A percentile compares a stretch with the other conserved stretches of the same genome.
These are phyloP conservation scores for Ceratocystis cacaofunesta DNA, from an alignment of 2,329 filamentous ascomycete species.

Conservation along the genomic window DNA sequence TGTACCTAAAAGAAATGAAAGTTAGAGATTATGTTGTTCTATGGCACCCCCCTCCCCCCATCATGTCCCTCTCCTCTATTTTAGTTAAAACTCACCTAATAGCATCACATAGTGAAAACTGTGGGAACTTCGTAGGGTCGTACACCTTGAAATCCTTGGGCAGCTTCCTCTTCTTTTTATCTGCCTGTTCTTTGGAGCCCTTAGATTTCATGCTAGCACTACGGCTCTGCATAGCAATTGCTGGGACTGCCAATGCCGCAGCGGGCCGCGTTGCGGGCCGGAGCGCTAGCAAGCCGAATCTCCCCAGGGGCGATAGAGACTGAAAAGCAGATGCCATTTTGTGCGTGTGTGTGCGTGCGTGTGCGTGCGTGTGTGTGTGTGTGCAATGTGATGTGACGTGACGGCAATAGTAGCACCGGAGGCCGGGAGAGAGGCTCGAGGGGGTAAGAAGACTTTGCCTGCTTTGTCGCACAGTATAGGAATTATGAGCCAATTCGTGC, in stretches of 20 bases:
- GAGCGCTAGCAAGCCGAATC: constrained; percentile 9
- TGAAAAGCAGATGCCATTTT: constrained; percentile 8
- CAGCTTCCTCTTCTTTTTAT: constrained; percentile 42
- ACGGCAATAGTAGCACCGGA: too few species aligned
- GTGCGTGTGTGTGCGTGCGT: neutral
- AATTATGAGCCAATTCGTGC: neutral
- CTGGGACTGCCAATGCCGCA: neutral
- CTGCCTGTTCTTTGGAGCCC: constrained; percentile 19
- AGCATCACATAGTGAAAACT: constrained; percentile 77
- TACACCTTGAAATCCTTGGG: constrained; percentile 54
- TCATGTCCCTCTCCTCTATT: neutral
- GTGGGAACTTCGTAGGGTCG: constrained; percentile 46
- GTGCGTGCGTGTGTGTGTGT: neutral
- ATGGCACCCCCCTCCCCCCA: too few species aligned
- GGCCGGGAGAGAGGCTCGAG: too few species aligned
- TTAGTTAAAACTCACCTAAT: constrained; percentile 50
- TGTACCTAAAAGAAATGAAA: constrained; percentile 21
- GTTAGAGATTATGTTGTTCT: neutral
- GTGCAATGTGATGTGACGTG: neutral
- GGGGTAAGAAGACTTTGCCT: too few species aligned
- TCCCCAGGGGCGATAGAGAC: constrained; percentile 2
- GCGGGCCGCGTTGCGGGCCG: neutral
- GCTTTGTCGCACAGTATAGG: too few species aligned
- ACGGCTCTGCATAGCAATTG: constrained; percentile 13
- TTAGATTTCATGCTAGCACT: constrained; percentile 17